Conservation (phyloP, 805 yeast genomes). For the Candida awuae region DNA sequence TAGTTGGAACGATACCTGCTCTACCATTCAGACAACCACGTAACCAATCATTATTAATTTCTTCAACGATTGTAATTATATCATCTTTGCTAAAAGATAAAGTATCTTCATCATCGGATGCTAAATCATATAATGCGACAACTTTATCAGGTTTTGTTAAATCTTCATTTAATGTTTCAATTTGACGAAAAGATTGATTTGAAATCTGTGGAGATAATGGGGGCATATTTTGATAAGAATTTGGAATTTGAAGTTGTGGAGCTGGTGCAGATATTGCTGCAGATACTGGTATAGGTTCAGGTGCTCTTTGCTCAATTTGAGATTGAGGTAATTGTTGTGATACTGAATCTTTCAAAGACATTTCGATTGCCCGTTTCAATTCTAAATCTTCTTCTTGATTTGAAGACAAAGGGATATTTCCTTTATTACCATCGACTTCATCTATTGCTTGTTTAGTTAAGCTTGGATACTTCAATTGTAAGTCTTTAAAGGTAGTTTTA, state of each 20-base stretch:
- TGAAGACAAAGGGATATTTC: not conserved
- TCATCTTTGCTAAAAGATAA: slow-evolving; percentile 83
- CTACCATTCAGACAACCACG: slow-evolving; percentile 76
- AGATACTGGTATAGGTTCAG: slow-evolving; percentile 6
- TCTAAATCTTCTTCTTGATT: slow-evolving; percentile 61
- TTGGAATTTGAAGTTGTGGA: slow-evolving; percentile 10
- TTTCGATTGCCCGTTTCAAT: slow-evolving; percentile 61
- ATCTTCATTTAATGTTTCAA: slow-evolving; percentile 4
- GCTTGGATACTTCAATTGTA: slow-evolving; percentile 34
- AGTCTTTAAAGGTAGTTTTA: slow-evolving; percentile 48
- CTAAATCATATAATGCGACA: slow-evolving; percentile 75
- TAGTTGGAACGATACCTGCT: slow-evolving; percentile 85
- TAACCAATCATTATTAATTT: slow-evolving; percentile 94
- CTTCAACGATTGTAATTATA: slow-evolving; percentile 75
- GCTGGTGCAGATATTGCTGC: slow-evolving; percentile 3
- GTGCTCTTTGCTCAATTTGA: no score
- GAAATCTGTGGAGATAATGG: not conserved
- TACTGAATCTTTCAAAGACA: slow-evolving; percentile 61
- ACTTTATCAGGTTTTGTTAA: slow-evolving; percentile 36
- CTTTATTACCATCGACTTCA: slow-evolving; percentile 21
- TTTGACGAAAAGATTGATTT: not conserved
- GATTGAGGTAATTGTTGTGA: not conserved
- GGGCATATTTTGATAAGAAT: not conserved
- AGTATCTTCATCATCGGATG: slow-evolving; percentile 77
- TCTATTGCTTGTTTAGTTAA: slow-evolving; percentile 25